phyloP scores from a whole-genome alignment of 495 filamentous ascomycete genomes.

The Talaromyces wortmannii region DNA sequence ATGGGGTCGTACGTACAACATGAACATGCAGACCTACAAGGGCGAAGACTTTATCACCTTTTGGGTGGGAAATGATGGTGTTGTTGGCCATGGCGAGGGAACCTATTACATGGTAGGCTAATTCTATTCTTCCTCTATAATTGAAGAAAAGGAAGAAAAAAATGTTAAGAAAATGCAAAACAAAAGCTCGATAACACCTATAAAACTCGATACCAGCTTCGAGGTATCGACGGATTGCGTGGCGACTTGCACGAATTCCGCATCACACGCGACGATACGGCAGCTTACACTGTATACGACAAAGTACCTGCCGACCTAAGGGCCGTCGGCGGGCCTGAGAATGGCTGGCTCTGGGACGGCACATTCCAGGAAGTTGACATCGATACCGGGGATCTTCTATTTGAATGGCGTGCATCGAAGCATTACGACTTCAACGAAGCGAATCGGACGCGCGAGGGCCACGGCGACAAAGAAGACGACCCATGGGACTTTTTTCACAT shows the following conservation, averaged over 20 bases:
- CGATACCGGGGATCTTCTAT: conserved; percentile 31
- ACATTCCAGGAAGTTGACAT: conserved; percentile 44
- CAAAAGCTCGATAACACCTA: conserved; percentile 42
- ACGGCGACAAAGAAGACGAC: conserved; percentile 13
- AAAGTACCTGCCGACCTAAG: conserved; percentile 30
- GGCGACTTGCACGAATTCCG: conserved; percentile 41
- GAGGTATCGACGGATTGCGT: conserved; percentile 20
- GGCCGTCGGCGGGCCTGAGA: conserved; percentile 23
- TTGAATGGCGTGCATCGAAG: conserved; percentile 34
- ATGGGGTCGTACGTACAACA: conserved; percentile 29
- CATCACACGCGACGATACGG: conserved; percentile 41
- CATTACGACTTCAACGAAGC: conserved; percentile 25
- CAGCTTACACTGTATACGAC: conserved; percentile 44
- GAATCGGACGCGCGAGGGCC: conserved; percentile 12
- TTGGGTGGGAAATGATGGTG: conserved; percentile 41
- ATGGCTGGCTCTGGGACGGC: conserved; percentile 46
- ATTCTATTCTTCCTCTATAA: background rate
- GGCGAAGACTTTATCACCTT: conserved; percentile 41
- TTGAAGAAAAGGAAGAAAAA: too few relatives aligned
- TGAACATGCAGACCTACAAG: conserved; percentile 31
- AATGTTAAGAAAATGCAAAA: too few relatives aligned
- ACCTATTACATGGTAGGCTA: conserved; percentile 39
- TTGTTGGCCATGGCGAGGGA: conserved; percentile 42
- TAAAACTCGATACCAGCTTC: conserved; percentile 33
- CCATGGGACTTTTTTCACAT: conserved; percentile 44